Percentiles rank a stretch among this genome's conserved stretches.
phyloP scores from a whole-genome alignment of 805 yeast species.

The Schizosaccharomyces lindneri region DNA sequence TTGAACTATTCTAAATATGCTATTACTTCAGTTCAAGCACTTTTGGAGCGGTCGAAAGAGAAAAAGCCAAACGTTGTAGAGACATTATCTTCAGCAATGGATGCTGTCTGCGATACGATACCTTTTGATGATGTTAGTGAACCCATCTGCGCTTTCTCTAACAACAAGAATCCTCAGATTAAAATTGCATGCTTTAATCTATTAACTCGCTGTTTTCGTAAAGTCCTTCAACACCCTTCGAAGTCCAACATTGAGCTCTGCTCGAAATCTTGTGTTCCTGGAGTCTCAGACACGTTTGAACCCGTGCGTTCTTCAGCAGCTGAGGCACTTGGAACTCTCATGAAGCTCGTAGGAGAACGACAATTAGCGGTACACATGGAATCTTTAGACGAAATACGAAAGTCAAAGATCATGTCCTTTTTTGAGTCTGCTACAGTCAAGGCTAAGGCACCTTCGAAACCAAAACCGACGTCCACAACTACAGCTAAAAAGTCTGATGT shows the following conservation, averaged over 20 bases:
- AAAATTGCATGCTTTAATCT: conserved; percentile 45
- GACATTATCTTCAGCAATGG: conserved; percentile 41
- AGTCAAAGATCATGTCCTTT: conserved; percentile 38
- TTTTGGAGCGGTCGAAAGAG: conserved; percentile 68
- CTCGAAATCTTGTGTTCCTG: conserved; percentile 29
- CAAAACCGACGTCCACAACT: conserved; percentile 24
- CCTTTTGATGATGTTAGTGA: conserved; percentile 33
- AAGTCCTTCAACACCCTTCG: conserved; percentile 25
- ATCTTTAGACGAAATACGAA: conserved; percentile 53
- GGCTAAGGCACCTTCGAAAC: conserved; percentile 16
- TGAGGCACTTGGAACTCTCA: conserved; percentile 52
- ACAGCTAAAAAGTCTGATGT: conserved; percentile 9
- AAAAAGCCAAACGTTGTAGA: conserved; percentile 58
- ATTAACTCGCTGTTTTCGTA: conserved; percentile 35
- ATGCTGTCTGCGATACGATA: conserved; percentile 30
- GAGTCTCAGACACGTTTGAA: conserved; percentile 63
- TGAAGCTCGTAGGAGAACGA: conserved; percentile 61
- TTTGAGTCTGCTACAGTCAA: conserved; percentile 31
- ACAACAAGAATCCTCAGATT: conserved; percentile 63
- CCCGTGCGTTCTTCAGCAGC: conserved; percentile 60
- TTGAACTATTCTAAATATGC: conserved; percentile 30
- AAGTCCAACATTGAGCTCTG: conserved; percentile 31
- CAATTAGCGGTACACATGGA: conserved; percentile 29
- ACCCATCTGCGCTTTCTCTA: conserved; percentile 31
- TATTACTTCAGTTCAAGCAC: conserved; percentile 27